Base-by-base conservation (phyloP, 2,329 filamentous ascomycete species). In the Metarhizium humberi region DNA sequence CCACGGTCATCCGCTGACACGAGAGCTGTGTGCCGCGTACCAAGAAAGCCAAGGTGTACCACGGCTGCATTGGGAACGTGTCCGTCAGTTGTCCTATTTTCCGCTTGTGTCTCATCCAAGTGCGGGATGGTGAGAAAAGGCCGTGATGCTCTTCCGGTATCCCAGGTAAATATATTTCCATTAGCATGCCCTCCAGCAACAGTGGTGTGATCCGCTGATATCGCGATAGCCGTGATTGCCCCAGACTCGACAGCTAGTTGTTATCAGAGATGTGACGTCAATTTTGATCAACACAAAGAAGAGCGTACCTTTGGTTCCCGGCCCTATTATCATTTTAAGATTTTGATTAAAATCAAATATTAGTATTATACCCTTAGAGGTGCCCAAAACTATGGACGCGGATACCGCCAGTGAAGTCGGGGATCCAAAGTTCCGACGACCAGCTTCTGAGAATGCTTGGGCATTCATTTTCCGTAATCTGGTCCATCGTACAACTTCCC, bases 311-410 rank as follows among this genome's bases (percentile, higher is more conserved):
- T 94, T 96, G 1, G 92, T 96, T 38, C 92, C 92, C 36, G 89
- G 88, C 2, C 94, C 94, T 60, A 99, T 90, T 56, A 97, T 95
- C 63, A 88, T 86, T 72, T 95, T 96, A 56, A 97, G 75, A 62
- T 88, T 94, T 72, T 99, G 94, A 69, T 95, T 90, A 70, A 96
- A 97, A 74, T 99, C 95, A 74, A 99, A 99, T 57, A 97, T 85
- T 67, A 99, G 76, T 56, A 97, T 88, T 69, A 96, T 86, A 54
- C 95, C 94, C 71, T 96, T 97, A 3, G 90, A 89, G 0, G 95
- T 99, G 30, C 94, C 94, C 53, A 99, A 73, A 14, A 92, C 89
- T 63, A 99, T 95, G 8, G 86, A 85, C 3, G 92, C 88, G 59
- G 92, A 92, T 50, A 96, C 87, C 45, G 87, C 86, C 64, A 97